phyloP scores from a whole-genome alignment of 345 rosid genomes.

The Carallia pectinifolia region DNA sequence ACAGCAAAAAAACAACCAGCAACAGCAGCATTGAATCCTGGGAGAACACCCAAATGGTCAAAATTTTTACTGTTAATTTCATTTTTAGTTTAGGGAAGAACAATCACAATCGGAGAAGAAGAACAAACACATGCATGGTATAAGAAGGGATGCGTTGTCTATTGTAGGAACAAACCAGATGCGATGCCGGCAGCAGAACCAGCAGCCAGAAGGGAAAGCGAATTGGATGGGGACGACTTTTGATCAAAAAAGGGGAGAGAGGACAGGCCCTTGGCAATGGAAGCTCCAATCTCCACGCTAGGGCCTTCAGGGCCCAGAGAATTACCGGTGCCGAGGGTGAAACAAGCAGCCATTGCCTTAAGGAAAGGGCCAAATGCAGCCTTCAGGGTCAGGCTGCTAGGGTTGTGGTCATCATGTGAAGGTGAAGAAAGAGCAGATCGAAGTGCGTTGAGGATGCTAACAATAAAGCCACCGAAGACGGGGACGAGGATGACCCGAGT shows the following conservation, averaged over 20 bases:
- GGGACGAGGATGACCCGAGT: conserved; percentile 65
- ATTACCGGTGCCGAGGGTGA: conserved; percentile 90
- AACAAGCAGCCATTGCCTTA: conserved; percentile 75
- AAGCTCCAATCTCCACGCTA: conserved; percentile 85
- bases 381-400: conserved; percentile 6
- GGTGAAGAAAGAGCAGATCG: conserved; percentile 28
- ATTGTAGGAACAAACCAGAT: conserved; percentile 52
- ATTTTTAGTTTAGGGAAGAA: neutral
- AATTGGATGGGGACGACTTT: conserved; percentile 40
- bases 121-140: no score
- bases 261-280: conserved; percentile 66
- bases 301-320: conserved; percentile 98
- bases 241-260: conserved; percentile 35
- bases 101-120: neutral
- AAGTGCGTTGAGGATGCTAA: conserved; percentile 50
- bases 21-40: conserved; percentile 97
- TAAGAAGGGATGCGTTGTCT: conserved; percentile 13
- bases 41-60: neutral
- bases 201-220: conserved; percentile 76
- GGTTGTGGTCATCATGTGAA: neutral
- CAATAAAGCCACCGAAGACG: conserved; percentile 69
- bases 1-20: conserved; percentile 95
- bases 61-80: neutral
- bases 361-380: conserved; percentile 56
- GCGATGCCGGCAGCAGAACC: conserved; percentile 92